A percentile compares a stretch with the other conserved stretches of the same genome.
These are phyloP conservation scores for Venturia aucupariae DNA, from an alignment of 2,329 filamentous ascomycete species.

Conservation along the genomic window DNA sequence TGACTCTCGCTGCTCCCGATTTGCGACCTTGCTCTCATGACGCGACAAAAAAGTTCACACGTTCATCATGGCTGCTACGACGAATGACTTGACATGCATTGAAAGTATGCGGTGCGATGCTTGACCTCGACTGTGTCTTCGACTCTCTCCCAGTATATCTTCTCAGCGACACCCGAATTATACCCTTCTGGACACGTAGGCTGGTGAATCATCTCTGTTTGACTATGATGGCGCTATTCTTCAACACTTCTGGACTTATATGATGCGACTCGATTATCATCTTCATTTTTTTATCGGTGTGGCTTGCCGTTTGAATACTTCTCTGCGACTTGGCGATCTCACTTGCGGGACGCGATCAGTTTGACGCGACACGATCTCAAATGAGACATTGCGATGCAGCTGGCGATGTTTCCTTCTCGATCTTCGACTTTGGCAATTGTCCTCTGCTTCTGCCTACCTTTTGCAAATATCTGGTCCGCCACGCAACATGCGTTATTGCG, in stretches of 20 bases:
- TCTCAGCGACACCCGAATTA: background rate
- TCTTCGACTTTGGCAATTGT: background rate
- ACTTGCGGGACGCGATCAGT: background rate
- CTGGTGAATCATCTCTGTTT: conserved; percentile 3
- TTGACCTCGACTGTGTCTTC: background rate
- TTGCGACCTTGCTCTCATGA: conserved; percentile 1
- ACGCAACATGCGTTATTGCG: background rate
- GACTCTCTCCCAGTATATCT: background rate
- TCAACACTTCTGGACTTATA: background rate
- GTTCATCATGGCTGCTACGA: conserved; percentile 1
- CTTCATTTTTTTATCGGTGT: background rate
- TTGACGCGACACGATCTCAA: background rate
- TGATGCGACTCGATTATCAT: background rate
- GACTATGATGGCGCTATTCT: conserved; percentile 4
- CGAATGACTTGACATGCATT: conserved; percentile 7
- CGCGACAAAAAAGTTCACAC: background rate
- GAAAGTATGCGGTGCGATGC: background rate
- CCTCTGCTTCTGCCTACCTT: background rate
- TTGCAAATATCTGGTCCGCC: background rate
- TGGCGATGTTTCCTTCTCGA: background rate
- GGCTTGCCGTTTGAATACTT: background rate
- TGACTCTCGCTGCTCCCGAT: conserved; percentile 5
- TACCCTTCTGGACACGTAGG: background rate
- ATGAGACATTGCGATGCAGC: background rate
- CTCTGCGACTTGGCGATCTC: background rate